Evolutionary conservation across 1,139 yeast genomes (phyloP).

Genomic region (Suhomyces bolitotheri): DNA sequence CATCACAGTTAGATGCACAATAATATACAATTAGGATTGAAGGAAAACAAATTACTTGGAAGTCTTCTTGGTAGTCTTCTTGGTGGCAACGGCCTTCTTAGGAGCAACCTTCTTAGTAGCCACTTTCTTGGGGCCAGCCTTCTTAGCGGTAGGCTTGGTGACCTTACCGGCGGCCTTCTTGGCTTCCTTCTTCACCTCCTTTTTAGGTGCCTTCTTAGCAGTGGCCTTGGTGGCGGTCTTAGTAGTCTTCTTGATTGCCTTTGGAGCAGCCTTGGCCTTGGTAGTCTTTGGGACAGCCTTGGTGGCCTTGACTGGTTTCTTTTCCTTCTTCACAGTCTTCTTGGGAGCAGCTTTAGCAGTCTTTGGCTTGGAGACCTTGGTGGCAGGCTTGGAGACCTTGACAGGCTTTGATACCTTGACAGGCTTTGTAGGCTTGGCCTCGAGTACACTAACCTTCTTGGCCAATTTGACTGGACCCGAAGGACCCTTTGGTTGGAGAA

Average conservation of each 20-base stretch:
- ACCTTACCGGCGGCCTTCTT: slow-evolving; percentile 7
- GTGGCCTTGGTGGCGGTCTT: slow-evolving; percentile 4
- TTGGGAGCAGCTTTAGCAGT: slow-evolving; percentile 20
- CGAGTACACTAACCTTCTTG: slow-evolving; percentile 33
- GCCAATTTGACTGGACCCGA: slow-evolving; percentile 70
- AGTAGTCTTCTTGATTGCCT: slow-evolving; percentile 25
- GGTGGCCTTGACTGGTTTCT: slow-evolving; percentile 2
- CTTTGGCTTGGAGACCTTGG: slow-evolving; percentile 11
- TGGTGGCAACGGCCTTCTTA: slow-evolving; percentile 4
- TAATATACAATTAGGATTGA: slow-evolving; percentile 5
- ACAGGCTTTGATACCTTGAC: slow-evolving; percentile 20
- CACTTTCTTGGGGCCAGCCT: slow-evolving; percentile 11
- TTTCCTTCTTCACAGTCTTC: slow-evolving; percentile 14
- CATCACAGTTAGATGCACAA: slow-evolving; percentile 1
- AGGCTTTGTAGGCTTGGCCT: slow-evolving; percentile 13
- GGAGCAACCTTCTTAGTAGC: slow-evolving; percentile 5
- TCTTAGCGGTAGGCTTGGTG: slow-evolving; percentile 12
- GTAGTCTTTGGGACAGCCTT: slow-evolving; percentile 15
- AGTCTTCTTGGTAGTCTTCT: slow-evolving; percentile 5
- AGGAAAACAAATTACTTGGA: not conserved
- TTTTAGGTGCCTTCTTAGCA: slow-evolving; percentile 6
- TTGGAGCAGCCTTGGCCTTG: slow-evolving; percentile 23
- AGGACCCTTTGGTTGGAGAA: slow-evolving; percentile 86
- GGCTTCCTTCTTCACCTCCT: slow-evolving; percentile 15
- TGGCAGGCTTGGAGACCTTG: slow-evolving; percentile 13